Evolutionary conservation across 306 rosid species (phyloP).

Genomic region (Corylus americana): DNA sequence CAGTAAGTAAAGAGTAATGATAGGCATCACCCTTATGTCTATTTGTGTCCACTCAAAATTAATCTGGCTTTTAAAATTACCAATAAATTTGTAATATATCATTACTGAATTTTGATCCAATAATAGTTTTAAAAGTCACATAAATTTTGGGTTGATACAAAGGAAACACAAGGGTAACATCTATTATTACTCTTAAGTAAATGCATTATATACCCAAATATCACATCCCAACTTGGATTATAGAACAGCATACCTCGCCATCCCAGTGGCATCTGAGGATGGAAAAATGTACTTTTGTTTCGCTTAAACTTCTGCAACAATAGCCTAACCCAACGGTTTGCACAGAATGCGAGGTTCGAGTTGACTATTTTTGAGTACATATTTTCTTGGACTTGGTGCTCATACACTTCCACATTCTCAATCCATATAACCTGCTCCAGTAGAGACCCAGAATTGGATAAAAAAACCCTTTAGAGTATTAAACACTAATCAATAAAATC

Average conservation of each 20-base stretch:
- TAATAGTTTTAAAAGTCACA: too few species aligned
- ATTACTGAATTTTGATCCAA: too few species aligned
- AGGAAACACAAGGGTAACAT: too few species aligned
- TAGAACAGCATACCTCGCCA: neutral
- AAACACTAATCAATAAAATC: neutral
- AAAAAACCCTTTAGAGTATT: neutral
- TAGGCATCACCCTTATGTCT: too few species aligned
- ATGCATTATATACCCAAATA: neutral
- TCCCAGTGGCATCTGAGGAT: neutral
- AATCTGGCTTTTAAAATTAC: too few species aligned
- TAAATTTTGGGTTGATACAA: too few species aligned
- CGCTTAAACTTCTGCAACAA: slow-evolving; percentile 13
- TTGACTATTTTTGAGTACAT: slow-evolving; percentile 8
- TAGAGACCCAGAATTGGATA: neutral
- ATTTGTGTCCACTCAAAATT: too few species aligned
- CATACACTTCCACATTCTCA: slow-evolving; percentile 33
- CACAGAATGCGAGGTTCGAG: slow-evolving; percentile 20
- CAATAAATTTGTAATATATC: too few species aligned
- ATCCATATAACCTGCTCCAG: slow-evolving; percentile 32
- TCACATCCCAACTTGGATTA: neutral
- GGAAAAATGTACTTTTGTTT: neutral
- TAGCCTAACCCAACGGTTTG: slow-evolving; percentile 15
- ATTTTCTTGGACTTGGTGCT: neutral
- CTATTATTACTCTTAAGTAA: too few species aligned
- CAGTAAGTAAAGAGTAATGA: neutral